Conservation (phyloP, 106 monocot species). For the Allium fistulosum region DNA sequence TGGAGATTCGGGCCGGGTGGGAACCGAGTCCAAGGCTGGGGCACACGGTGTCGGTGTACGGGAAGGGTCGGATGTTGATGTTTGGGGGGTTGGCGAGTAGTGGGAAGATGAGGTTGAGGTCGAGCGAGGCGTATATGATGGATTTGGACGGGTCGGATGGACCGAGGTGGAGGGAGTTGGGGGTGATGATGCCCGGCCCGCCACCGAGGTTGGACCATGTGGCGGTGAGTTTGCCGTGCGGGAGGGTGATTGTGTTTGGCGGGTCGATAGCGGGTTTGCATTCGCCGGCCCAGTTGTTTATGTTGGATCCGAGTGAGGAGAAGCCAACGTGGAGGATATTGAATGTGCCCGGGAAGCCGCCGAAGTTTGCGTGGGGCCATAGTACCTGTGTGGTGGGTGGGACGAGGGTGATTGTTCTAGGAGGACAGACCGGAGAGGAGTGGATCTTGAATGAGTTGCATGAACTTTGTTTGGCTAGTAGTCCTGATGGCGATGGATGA, state of each 20-base stretch:
- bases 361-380: conserved; percentile 93
- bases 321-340: conserved; percentile 79
- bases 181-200: conserved; percentile 34
- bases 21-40: conserved; percentile 66
- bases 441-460: conserved; percentile 90
- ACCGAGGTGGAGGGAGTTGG: conserved; percentile 80
- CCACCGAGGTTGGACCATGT: conserved; percentile 90
- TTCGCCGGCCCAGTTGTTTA: conserved; percentile 73
- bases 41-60: conserved; percentile 74
- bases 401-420: conserved; percentile 76
- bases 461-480: conserved; percentile 83
- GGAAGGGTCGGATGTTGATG: conserved; percentile 64
- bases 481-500: conserved; percentile 34
- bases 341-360: conserved; percentile 73
- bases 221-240: conserved; percentile 80
- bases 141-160: conserved; percentile 64
- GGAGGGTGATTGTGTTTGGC: conserved; percentile 80
- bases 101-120: conserved; percentile 70
- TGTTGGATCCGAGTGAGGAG: conserved; percentile 68
- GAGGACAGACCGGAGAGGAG: conserved; percentile 85
- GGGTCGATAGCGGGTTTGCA: conserved; percentile 91
- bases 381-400: conserved; percentile 95
- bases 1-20: conserved; percentile 68
- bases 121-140: conserved; percentile 68
- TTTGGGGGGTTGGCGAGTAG: conserved; percentile 92